Base-by-base conservation (phyloP, 2,329 filamentous ascomycete species). In the Curvularia verruculosa region DNA sequence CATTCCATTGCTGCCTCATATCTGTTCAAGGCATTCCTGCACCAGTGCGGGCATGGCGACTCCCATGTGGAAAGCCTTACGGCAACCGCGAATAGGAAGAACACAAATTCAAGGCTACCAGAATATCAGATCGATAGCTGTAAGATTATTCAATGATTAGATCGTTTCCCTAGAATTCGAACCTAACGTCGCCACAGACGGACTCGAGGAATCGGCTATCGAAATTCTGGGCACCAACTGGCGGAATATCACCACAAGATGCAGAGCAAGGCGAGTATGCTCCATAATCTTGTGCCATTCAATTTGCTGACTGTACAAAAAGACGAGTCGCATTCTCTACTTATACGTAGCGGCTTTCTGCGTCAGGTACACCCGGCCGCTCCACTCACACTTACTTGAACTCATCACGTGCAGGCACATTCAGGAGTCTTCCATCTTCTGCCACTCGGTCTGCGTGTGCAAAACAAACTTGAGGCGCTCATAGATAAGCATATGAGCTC, bases 391-490 rank as follows among this genome's bases (percentile, higher is more conserved):
- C 23, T 18, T 10, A 59, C 26, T 18, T 37, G 28, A 18, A 24
- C 63, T 70, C 29, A 74, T 68, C 64, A 70, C 58, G 56, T 68
- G 56, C 68, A 92, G 87, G 88, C 92, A 19, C 90, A 96, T 72
- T 87, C 93, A 7, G 95, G 95, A 26, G 87, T 98, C 34, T 99
- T 97, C 68, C 95, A 99, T 70, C 83, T 96, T 71, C 83, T 99
- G 1, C 95, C 95, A 0, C 79, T 99, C 0, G 95, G 95, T 0
- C 82, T 92, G 28, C 85, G 92, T 26, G 91, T 98, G 0, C 92
- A 96, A 69, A 85, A 92, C 49, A 99, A 98, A 75, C 81, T 98
- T 28, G 92, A 97, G 71, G 79, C 79, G 10, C 79, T 98, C 10
- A 89, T 99, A 65, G 93, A 97, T 72, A 91, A 89, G 71, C 87